Percentiles rank a stretch among this genome's conserved stretches.
Conservation (phyloP, 768 basidiomycete genomes). For the Lactifluus pinguis region DNA sequence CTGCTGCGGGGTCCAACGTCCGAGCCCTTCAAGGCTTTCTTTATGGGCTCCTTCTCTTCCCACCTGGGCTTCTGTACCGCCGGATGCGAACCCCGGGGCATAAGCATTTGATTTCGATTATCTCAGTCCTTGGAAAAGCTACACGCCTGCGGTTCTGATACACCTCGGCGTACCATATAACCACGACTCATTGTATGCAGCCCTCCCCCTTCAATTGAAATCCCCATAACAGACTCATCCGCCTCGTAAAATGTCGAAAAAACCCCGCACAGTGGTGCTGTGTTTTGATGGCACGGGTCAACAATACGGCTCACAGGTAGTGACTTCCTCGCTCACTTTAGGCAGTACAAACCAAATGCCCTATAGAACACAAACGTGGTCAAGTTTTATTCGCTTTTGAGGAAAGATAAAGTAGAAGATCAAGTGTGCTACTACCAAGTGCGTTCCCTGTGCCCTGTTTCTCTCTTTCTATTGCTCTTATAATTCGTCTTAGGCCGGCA, state of each 20-base stretch:
- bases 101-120: no score
- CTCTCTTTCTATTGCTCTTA: neutral
- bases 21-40: no score
- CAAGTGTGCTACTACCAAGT: constrained; percentile 63
- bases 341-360: no score
- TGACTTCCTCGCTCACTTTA: neutral
- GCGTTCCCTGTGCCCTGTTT: neutral
- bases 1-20: no score
- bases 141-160: no score
- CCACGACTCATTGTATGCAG: no score
- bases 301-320: neutral
- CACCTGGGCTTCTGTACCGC: neutral
- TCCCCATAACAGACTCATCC: no score
- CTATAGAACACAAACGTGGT: constrained; percentile 35
- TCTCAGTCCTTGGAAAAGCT: no score
- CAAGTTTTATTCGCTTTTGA: constrained; percentile 30
- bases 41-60: neutral
- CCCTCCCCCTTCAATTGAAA: no score
- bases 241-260: no score
- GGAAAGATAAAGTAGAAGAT: constrained; percentile 28
- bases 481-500: constrained; percentile 21
- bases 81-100: no score
- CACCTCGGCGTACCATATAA: no score
- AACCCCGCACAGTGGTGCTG: neutral
- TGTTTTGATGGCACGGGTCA: constrained; percentile 18